phyloP scores from a whole-genome alignment of 2,329 filamentous ascomycete species.

The Fusarium globosum region DNA sequence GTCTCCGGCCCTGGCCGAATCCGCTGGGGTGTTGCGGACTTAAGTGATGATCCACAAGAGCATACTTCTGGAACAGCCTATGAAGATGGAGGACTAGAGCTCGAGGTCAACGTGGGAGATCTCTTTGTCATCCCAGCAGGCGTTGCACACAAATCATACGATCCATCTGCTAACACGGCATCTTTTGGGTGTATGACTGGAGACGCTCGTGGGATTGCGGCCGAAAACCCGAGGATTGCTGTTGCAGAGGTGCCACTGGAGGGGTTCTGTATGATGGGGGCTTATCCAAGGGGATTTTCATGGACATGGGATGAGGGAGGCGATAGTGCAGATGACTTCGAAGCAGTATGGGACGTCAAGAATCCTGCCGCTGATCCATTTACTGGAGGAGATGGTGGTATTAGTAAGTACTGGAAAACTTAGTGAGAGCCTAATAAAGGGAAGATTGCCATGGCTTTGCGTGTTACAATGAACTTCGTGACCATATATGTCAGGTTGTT shows the following conservation, averaged over 20 bases:
- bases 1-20: slow-evolving; percentile 5
- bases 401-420: slow-evolving; percentile 2
- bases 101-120: slow-evolving; percentile 16
- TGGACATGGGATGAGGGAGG: slow-evolving; percentile 26
- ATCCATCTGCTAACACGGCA: background rate
- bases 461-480: fast-evolving
- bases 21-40: slow-evolving; percentile 17
- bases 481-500: fast-evolving
- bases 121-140: slow-evolving; percentile 15
- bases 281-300: slow-evolving; percentile 4
- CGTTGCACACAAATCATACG: slow-evolving; percentile 12
- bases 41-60: slow-evolving; percentile 5
- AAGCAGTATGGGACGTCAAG: background rate
- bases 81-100: slow-evolving; percentile 4
- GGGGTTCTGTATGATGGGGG: slow-evolving; percentile 21
- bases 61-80: slow-evolving; percentile 9
- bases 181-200: slow-evolving; percentile 15
- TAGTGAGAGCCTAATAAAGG: fast-evolving
- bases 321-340: slow-evolving; percentile 1
- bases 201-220: background rate
- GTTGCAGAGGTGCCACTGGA: slow-evolving; percentile 5
- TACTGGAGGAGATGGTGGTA: background rate
- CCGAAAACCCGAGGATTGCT: background rate
- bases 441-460: fast-evolving
- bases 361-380: slow-evolving; percentile 1